Evolutionary conservation across 192 early-diverging fungal genomes (phyloP).

Genomic region (Ambispora gerdemannii): DNA sequence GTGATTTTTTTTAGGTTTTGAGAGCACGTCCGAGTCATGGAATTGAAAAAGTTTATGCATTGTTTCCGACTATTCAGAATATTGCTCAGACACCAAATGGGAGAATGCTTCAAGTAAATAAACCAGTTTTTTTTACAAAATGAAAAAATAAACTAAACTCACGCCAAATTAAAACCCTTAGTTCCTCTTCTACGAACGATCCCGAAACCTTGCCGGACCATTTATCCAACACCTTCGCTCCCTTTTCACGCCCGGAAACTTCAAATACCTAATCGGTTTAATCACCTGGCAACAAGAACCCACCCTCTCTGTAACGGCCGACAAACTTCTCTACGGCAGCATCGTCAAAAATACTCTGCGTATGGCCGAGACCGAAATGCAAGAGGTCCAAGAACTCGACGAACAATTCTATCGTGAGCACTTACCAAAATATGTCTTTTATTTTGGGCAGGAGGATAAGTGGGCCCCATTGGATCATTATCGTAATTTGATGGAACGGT

Average conservation of each 20-base stretch:
- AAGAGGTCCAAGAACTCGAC: conserved; percentile 61
- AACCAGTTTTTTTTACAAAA: no score
- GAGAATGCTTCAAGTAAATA: conserved; percentile 51
- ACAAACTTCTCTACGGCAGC: conserved; percentile 61
- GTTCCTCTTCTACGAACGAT: conserved; percentile 20
- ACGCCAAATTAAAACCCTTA: background rate
- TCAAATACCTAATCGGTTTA: conserved; percentile 35
- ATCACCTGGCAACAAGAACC: conserved; percentile 40
- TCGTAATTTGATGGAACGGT: conserved; percentile 59
- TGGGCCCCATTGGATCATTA: conserved; percentile 76
- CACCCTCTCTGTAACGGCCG: conserved; percentile 56
- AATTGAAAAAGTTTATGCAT: conserved; percentile 58
- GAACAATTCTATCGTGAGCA: conserved; percentile 55
- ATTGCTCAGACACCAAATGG: conserved; percentile 77
- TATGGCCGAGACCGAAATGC: conserved; percentile 78
- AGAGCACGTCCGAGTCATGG: conserved; percentile 58
- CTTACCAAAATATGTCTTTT: conserved; percentile 68
- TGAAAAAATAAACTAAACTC: background rate
- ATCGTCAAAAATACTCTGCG: conserved; percentile 62
- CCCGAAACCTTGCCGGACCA: conserved; percentile 35
- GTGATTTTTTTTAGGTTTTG: conserved; percentile 38
- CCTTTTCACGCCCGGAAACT: conserved; percentile 37
- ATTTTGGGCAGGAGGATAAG: conserved; percentile 69
- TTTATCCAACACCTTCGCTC: conserved; percentile 10
- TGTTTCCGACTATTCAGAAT: conserved; percentile 79